Evolutionary conservation across 768 basidiomycete species (phyloP).

Genomic region (Boletus reticuloceps): DNA sequence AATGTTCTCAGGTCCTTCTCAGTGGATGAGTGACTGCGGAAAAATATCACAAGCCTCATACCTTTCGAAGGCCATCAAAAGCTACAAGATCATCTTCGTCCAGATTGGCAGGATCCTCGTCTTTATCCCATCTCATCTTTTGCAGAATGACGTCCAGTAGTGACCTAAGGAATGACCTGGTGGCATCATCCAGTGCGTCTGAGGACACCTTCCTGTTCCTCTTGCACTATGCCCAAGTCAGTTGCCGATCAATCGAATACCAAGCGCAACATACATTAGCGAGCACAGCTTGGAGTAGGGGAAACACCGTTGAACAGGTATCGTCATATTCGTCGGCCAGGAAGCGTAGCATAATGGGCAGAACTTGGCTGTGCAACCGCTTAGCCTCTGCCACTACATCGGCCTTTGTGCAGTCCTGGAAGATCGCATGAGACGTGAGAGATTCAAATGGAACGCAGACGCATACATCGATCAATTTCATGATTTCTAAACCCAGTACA

Average conservation of each 20-base stretch:
- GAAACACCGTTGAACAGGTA: constrained; percentile 81
- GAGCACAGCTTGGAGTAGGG: constrained; percentile 73
- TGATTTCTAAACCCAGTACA: constrained; percentile 75
- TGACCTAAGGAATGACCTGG: constrained; percentile 73
- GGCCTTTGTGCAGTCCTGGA: constrained; percentile 59
- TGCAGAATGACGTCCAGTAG: constrained; percentile 75
- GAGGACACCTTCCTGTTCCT: constrained; percentile 58
- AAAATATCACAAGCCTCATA: constrained; percentile 28
- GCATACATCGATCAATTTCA: constrained; percentile 77
- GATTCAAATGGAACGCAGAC: neutral
- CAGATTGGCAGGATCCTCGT: constrained; percentile 72
- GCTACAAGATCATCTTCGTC: constrained; percentile 86
- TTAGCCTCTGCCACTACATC: constrained; percentile 64
- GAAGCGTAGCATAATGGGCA: constrained; percentile 85
- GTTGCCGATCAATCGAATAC: neutral
- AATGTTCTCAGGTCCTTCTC: constrained; percentile 80
- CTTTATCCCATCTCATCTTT: constrained; percentile 91
- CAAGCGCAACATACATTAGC: constrained; percentile 50
- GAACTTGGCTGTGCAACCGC: constrained; percentile 57
- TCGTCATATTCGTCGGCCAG: constrained; percentile 90
- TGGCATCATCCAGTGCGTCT: constrained; percentile 59
- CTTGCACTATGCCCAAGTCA: constrained; percentile 67
- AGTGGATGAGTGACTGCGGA: constrained; percentile 11
- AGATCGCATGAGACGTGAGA: constrained; percentile 2
- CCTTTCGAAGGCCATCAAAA: constrained; percentile 86